Evolutionary conservation across 371 early-diverging fungal species (phyloP).

Genomic region (Smittium culicis): DNA sequence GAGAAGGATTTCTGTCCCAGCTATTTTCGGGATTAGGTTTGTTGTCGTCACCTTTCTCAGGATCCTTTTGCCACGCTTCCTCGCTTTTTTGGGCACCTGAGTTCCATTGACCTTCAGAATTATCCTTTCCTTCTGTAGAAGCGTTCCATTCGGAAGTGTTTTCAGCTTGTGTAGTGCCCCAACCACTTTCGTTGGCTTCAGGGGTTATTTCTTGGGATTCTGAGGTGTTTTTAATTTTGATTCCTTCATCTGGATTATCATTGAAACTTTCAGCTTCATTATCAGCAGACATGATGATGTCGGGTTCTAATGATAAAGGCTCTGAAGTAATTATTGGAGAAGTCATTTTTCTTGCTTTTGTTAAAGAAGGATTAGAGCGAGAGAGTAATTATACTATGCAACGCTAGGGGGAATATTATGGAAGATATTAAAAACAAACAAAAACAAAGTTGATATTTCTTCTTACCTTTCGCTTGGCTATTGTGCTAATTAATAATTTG

Average conservation of each 20-base stretch:
- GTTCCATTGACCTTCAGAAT: background rate
- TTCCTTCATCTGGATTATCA: background rate
- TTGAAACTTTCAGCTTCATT: background rate
- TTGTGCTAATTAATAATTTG: too few species aligned
- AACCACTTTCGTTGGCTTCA: background rate
- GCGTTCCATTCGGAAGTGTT: background rate
- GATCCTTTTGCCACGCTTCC: background rate
- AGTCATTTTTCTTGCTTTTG: too few species aligned
- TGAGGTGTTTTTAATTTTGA: background rate
- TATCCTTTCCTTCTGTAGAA: background rate
- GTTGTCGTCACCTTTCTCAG: background rate
- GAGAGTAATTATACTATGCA: too few species aligned
- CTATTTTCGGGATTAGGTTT: background rate
- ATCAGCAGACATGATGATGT: background rate
- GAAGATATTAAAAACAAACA: too few species aligned
- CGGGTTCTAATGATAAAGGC: slow-evolving; percentile 5
- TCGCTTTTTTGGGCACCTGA: background rate
- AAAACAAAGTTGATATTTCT: too few species aligned
- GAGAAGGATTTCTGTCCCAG: too few species aligned
- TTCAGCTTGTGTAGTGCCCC: background rate
- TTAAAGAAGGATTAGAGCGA: too few species aligned
- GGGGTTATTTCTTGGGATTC: too few species aligned
- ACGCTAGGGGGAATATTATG: too few species aligned
- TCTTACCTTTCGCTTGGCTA: too few species aligned
- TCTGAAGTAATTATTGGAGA: slow-evolving; percentile 2